Base-by-base conservation (phyloP, 1,284 basidiomycete species). In the Jaminaea rosea region DNA sequence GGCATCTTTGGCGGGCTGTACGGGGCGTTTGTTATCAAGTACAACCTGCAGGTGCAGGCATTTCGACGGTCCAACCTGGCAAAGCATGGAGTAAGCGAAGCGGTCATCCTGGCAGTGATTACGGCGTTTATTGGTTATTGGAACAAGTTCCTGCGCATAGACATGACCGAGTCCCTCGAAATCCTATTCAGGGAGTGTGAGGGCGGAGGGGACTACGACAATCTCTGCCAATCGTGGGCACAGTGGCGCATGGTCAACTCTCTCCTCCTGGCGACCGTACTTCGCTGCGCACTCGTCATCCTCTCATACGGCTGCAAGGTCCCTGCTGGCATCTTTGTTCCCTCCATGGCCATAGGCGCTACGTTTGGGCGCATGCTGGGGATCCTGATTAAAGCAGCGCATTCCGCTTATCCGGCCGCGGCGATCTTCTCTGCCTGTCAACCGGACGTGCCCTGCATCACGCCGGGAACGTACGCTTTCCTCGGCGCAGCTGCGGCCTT, bases 141-240 rank as follows among this genome's bases (percentile, higher is more conserved):
- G 67, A 99, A 99, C 76, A 84, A 87, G 53, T 98, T 97, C 76
- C 76, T 98, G 53, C 82, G 91, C 46, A 88, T 97, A 46, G 94
- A 99, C 75, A 98, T 98, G 94, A 97, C 91, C 1, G 89, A 96
- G 69, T 88, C 85, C 73, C 84, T 99, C 81, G 84, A 88, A n/a
- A 85, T 97, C 54, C 80, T 99, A 29, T 99, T 99, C 75, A 82
- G 87, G 56, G 93, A 98, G 73, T 99, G 94, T 69, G 89, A 96
- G 69, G 87, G 87, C 19, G 90, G 88, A 32, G 89, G 91, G 5
- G 89, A 96, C 74, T 84, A 88, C 53, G 82, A 89, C 63, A 87
- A 88, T 65, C 78, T 99, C 26, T 98, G 94, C 82, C 90, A 97
- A 88, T 94, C 88, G 1, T 84, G 85, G 48, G 82, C 83, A 0